Conservation (phyloP, 2,329 filamentous ascomycete species). For the Claviceps monticola region DNA sequence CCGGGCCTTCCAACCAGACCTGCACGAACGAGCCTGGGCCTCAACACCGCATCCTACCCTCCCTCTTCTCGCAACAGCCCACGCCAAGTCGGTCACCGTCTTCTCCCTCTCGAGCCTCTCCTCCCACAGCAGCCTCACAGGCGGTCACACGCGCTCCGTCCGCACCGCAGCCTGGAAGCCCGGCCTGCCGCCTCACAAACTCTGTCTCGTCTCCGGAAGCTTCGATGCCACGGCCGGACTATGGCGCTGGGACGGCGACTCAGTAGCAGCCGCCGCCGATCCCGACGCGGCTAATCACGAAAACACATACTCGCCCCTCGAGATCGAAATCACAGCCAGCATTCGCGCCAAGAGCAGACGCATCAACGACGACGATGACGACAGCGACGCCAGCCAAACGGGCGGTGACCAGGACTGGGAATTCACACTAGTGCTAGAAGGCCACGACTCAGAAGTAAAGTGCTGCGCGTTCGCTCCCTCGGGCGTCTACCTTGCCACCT, state of each 20-base stretch:
- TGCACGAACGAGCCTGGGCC: slow-evolving; percentile 68
- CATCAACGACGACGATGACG: not conserved
- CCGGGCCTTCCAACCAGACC: slow-evolving; percentile 37
- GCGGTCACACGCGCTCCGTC: slow-evolving; percentile 85
- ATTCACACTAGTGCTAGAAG: slow-evolving; percentile 82
- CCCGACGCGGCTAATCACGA: too few species aligned
- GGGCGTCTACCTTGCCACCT: slow-evolving; percentile 74
- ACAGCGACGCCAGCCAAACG: slow-evolving; percentile 3
- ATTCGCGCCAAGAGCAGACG: not conserved
- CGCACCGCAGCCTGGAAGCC: slow-evolving; percentile 83
- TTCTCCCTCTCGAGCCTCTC: slow-evolving; percentile 76
- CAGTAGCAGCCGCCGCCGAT: not conserved
- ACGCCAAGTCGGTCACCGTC: slow-evolving; percentile 74
- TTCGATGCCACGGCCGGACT: slow-evolving; percentile 87
- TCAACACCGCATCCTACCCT: slow-evolving; percentile 74
- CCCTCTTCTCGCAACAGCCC: slow-evolving; percentile 78
- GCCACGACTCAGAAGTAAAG: slow-evolving; percentile 91
- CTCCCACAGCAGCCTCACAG: slow-evolving; percentile 64
- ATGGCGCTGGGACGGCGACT: slow-evolving; percentile 53
- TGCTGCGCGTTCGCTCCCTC: slow-evolving; percentile 59
- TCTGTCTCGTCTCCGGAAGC: slow-evolving; percentile 78
- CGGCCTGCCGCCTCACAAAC: slow-evolving; percentile 41
- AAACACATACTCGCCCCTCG: slow-evolving; percentile 9
- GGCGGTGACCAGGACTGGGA: slow-evolving; percentile 65
- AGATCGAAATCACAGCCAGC: slow-evolving; percentile 6